These are phyloP conservation scores for Sclerotinia borealis DNA, from an alignment of 2,329 filamentous ascomycete genomes.

Conservation along the genomic window DNA sequence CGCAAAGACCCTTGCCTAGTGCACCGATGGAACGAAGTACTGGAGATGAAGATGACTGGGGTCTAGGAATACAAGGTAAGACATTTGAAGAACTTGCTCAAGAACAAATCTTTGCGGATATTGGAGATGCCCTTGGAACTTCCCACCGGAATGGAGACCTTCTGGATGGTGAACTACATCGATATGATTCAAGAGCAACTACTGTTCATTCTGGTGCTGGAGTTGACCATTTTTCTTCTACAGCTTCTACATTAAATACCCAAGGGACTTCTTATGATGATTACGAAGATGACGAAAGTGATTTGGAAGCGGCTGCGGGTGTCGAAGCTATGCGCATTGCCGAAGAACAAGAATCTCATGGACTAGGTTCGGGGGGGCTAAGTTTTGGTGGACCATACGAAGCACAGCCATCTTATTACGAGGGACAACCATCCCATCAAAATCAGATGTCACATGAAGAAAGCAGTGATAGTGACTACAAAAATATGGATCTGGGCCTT, in stretches of 20 bases:
- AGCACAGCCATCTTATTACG: constrained; percentile 35
- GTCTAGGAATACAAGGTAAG: constrained; percentile 18
- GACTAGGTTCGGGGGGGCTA: constrained; percentile 49
- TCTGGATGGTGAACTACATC: constrained; percentile 43
- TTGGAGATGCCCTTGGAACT: constrained; percentile 31
- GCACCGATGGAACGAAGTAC: constrained; percentile 27
- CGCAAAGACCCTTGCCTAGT: constrained; percentile 30
- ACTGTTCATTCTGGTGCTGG: constrained; percentile 38
- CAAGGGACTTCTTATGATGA: constrained; percentile 35
- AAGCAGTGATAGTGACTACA: constrained; percentile 68
- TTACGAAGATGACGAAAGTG: constrained; percentile 68
- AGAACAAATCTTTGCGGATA: constrained; percentile 33
- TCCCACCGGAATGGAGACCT: constrained; percentile 39
- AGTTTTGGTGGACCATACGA: constrained; percentile 39
- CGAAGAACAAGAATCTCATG: constrained; percentile 67
- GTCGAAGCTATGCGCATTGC: constrained; percentile 78
- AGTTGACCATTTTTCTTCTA: constrained; percentile 46
- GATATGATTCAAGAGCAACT: constrained; percentile 47
- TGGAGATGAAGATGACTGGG: constrained; percentile 28
- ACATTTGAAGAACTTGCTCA: constrained; percentile 28
- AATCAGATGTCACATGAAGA: constrained; percentile 32
- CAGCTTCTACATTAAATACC: constrained; percentile 40
- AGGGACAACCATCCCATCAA: constrained; percentile 38
- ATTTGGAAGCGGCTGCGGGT: constrained; percentile 80
- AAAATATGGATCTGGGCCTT: constrained; percentile 63